Percentiles rank a stretch among this genome's conserved stretches.
These are phyloP conservation scores for Crucihimalaya himalaica DNA, from an alignment of 345 rosid genomes.

Conservation along the genomic window DNA sequence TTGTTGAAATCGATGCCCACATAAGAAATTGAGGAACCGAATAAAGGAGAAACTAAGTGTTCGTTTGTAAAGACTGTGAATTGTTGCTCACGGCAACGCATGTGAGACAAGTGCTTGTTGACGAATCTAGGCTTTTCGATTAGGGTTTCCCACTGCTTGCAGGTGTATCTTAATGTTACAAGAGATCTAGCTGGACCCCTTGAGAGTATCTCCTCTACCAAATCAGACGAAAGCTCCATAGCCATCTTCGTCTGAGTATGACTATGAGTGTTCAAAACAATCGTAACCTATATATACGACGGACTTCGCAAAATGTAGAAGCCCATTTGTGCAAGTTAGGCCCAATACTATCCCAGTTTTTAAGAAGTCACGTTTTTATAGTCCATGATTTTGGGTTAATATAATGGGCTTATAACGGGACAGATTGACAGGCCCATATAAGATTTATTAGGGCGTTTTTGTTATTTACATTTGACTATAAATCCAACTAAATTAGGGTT, in stretches of 20 bases:
- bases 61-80: neutral
- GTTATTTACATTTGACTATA: neutral
- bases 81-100: constrained; percentile 13
- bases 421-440: neutral
- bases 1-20: neutral
- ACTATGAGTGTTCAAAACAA: too few species aligned
- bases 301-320: too few species aligned
- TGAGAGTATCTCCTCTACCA: constrained; percentile 10
- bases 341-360: too few species aligned
- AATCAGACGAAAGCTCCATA: neutral
- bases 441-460: neutral
- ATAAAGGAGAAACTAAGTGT: neutral
- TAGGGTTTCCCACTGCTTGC: constrained; percentile 12
- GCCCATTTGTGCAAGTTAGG: too few species aligned
- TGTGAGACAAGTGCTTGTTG: neutral
- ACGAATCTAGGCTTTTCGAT: neutral
- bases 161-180: neutral
- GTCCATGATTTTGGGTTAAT: neutral
- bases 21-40: neutral
- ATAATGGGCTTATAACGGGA: neutral
- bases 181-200: neutral
- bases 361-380: too few species aligned
- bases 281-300: too few species aligned
- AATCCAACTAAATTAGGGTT: constrained; percentile 10
- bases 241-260: neutral